A percentile compares a stretch with the other conserved stretches of the same genome.
These are phyloP conservation scores for Coriaria nepalensis DNA, from an alignment of 306 rosid genomes.

Conservation along the genomic window DNA sequence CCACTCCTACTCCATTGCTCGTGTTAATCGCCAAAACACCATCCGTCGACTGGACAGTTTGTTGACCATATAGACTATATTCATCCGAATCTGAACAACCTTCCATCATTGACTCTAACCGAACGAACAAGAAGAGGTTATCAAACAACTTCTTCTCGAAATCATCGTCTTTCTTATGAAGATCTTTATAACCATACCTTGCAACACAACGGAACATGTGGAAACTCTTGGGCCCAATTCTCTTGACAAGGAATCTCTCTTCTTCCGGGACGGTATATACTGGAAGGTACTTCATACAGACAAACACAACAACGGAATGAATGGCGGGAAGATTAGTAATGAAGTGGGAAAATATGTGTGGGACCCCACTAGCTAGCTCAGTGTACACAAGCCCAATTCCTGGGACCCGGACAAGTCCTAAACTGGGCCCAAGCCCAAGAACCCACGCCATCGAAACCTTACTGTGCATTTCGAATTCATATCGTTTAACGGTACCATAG, in stretches of 20 bases:
- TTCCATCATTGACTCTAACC: slow-evolving; percentile 86
- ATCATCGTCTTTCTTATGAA: slow-evolving; percentile 66
- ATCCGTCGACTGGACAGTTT: slow-evolving; percentile 29
- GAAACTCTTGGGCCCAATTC: slow-evolving; percentile 73
- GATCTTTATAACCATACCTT: slow-evolving; percentile 84
- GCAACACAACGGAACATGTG: slow-evolving; percentile 92
- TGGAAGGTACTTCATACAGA: slow-evolving; percentile 93
- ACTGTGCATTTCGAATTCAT: slow-evolving; percentile 78
- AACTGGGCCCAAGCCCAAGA: slow-evolving; percentile 93
- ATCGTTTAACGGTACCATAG: slow-evolving; percentile 69
- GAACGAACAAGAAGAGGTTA: slow-evolving; percentile 45
- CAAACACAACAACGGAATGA: slow-evolving; percentile 76
- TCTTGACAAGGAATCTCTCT: slow-evolving; percentile 75
- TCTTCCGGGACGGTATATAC: slow-evolving; percentile 89
- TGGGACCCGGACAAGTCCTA: slow-evolving; percentile 92
- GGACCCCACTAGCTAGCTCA: slow-evolving; percentile 91
- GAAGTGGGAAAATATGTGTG: slow-evolving; percentile 93
- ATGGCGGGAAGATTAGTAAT: slow-evolving; percentile 94
- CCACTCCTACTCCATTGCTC: slow-evolving; percentile 16
- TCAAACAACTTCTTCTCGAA: slow-evolving; percentile 85
- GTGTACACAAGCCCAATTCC: slow-evolving; percentile 96
- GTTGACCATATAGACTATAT: slow-evolving; percentile 48
- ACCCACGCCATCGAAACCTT: slow-evolving; percentile 97
- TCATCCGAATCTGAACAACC: slow-evolving; percentile 81
- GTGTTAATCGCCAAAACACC: slow-evolving; percentile 18